Conservation (phyloP, 2,329 filamentous ascomycete genomes). For the Hawksworthiomyces lignivorus region DNA sequence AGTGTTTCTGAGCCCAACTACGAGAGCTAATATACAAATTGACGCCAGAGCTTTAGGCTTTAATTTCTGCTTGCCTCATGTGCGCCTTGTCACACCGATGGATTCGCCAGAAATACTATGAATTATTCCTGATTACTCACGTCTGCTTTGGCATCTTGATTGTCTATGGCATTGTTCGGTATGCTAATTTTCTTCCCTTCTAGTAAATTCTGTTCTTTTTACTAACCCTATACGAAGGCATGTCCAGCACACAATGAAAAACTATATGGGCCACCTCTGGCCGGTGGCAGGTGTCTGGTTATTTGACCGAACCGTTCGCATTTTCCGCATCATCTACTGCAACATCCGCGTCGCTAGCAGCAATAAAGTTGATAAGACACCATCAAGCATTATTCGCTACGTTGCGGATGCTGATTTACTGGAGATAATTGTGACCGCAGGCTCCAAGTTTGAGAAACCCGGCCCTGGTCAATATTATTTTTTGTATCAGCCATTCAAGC, state of each 20-base stretch:
- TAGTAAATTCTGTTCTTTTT: neutral
- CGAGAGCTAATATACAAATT: no score
- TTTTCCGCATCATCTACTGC: constrained; percentile 32
- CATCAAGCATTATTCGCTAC: constrained; percentile 1
- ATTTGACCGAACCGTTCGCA: constrained; percentile 21
- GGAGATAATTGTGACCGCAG: neutral
- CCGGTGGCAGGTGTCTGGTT: constrained; percentile 9
- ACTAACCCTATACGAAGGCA: neutral
- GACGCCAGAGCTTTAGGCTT: no score
- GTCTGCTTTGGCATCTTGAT: constrained; percentile 31
- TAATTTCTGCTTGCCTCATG: constrained; percentile 35
- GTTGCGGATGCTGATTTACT: neutral
- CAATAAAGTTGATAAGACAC: neutral
- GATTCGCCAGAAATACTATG: constrained; percentile 43
- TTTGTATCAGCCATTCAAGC: constrained; percentile 31
- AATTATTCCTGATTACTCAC: constrained; percentile 37
- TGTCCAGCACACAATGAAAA: neutral
- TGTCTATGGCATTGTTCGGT: constrained; percentile 24
- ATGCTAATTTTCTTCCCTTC: neutral
- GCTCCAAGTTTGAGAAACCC: constrained; percentile 12
- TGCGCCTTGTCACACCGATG: constrained; percentile 41
- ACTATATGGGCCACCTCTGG: constrained; percentile 4
- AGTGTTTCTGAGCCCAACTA: no score
- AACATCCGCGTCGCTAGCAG: constrained; percentile 20
- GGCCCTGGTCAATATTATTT: constrained; percentile 36